Conservation (phyloP, 108 stramenopile genomes). For the Nitzschia sp. region DNA sequence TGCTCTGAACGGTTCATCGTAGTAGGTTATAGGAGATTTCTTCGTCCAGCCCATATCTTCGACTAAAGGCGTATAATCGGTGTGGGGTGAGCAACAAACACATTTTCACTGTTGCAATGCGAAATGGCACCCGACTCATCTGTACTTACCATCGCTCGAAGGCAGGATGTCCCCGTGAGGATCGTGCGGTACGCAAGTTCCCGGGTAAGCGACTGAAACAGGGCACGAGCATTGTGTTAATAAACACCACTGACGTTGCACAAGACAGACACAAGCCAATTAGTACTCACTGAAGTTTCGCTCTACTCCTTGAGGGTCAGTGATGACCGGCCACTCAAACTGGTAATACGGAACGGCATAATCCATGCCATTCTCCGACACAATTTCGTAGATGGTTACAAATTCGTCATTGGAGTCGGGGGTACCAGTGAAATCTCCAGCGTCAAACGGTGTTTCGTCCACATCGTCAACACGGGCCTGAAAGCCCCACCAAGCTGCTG, state of each 20-base stretch:
- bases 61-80: neutral
- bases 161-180: conserved; percentile 15
- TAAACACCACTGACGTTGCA: no score
- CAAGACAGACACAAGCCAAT: no score
- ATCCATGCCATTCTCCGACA: conserved; percentile 25
- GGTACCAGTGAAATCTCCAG: conserved; percentile 35
- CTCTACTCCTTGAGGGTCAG: conserved; percentile 35
- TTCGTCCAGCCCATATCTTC: conserved; percentile 36
- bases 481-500: conserved; percentile 54
- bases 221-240: no score
- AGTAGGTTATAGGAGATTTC: conserved; percentile 31
- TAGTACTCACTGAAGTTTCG: conserved; percentile 50
- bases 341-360: conserved; percentile 42
- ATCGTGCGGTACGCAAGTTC: conserved; percentile 47
- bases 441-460: conserved; percentile 22
- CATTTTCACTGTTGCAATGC: neutral
- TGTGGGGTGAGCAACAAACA: neutral
- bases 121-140: neutral
- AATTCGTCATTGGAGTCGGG: conserved; percentile 39
- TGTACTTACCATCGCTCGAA: conserved; percentile 8
- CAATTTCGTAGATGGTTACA: conserved; percentile 42
- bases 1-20: conserved; percentile 33
- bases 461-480: conserved; percentile 29
- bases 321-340: conserved; percentile 45
- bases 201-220: no score